A percentile compares a stretch with the other conserved stretches of the same genome.
phyloP scores from a whole-genome alignment of 2,329 filamentous ascomycete species.

The Cytospora leucostoma region DNA sequence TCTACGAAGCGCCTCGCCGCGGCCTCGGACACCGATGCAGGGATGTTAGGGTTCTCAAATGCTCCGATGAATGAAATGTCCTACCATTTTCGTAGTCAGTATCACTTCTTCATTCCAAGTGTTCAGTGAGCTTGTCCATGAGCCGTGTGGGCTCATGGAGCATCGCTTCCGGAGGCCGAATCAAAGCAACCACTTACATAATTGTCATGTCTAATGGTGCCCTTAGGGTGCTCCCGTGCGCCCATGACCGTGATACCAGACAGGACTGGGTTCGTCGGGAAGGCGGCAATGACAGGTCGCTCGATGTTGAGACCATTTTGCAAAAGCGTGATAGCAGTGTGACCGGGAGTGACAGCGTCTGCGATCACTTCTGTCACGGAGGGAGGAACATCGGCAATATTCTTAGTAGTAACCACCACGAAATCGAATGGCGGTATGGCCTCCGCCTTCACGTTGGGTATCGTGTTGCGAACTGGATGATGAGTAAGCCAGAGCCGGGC shows the following conservation, averaged over 20 bases:
- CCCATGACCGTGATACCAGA: constrained; percentile 56
- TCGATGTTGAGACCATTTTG: constrained; percentile 69
- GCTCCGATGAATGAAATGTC: constrained; percentile 48
- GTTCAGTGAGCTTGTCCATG: no score
- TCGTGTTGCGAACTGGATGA: constrained; percentile 44
- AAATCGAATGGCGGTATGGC: constrained; percentile 51
- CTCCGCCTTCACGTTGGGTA: constrained; percentile 46
- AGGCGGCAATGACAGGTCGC: constrained; percentile 49
- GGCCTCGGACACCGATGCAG: constrained; percentile 22
- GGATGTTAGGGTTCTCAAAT: constrained; percentile 46
- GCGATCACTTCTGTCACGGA: constrained; percentile 49
- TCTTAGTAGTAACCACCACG: constrained; percentile 60
- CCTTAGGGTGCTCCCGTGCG: constrained; percentile 48
- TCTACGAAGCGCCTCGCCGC: constrained; percentile 44
- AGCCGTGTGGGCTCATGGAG: no score
- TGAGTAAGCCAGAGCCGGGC: background rate
- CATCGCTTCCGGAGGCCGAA: no score
- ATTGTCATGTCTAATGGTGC: constrained; percentile 55
- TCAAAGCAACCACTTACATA: constrained; percentile 38
- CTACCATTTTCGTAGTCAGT: background rate
- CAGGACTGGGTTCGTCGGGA: constrained; percentile 54
- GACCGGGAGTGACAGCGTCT: constrained; percentile 51
- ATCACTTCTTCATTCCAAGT: background rate
- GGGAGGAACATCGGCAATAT: constrained; percentile 55
- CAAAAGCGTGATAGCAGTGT: constrained; percentile 57